phyloP scores from a whole-genome alignment of 495 filamentous ascomycete genomes.

The Bryoglossum gracile region DNA sequence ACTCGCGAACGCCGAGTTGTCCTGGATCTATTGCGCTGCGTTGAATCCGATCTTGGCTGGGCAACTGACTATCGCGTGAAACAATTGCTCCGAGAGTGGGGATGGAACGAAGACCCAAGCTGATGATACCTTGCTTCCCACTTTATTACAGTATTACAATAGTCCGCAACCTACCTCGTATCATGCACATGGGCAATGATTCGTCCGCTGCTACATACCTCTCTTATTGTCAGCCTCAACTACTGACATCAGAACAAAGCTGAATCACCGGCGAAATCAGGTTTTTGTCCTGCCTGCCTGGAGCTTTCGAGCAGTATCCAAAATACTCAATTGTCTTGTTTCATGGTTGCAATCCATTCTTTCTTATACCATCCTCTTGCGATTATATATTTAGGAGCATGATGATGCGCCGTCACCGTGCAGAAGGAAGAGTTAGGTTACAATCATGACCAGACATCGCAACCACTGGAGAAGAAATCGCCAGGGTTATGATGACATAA shows the following conservation, averaged over 20 bases:
- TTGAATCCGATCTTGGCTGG: constrained; percentile 55
- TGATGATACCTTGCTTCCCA: not conserved
- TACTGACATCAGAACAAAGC: not conserved
- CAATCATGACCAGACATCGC: too few species aligned
- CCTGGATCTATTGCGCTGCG: constrained; percentile 45
- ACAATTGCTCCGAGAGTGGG: constrained; percentile 51
- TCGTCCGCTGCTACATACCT: not conserved
- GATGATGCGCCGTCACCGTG: too few species aligned
- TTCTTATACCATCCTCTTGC: too few species aligned
- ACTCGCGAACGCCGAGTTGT: constrained; percentile 42
- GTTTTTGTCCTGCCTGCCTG: too few species aligned
- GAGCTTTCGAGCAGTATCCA: not conserved
- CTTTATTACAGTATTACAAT: not conserved
- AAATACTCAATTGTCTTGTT: too few species aligned
- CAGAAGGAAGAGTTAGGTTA: too few species aligned
- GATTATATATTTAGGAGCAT: too few species aligned
- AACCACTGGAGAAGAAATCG: too few species aligned
- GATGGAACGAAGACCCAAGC: constrained; percentile 27
- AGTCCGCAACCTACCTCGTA: not conserved
- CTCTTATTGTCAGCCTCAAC: not conserved
- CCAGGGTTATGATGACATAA: too few species aligned
- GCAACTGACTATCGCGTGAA: constrained; percentile 54
- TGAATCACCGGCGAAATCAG: too few species aligned
- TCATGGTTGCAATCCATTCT: too few species aligned
- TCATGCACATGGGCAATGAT: not conserved